Evolutionary conservation across 2,329 filamentous ascomycete species (phyloP), one percentile per base, ranked within the genome.

Genomic region (Claviceps digitariae): DNA sequence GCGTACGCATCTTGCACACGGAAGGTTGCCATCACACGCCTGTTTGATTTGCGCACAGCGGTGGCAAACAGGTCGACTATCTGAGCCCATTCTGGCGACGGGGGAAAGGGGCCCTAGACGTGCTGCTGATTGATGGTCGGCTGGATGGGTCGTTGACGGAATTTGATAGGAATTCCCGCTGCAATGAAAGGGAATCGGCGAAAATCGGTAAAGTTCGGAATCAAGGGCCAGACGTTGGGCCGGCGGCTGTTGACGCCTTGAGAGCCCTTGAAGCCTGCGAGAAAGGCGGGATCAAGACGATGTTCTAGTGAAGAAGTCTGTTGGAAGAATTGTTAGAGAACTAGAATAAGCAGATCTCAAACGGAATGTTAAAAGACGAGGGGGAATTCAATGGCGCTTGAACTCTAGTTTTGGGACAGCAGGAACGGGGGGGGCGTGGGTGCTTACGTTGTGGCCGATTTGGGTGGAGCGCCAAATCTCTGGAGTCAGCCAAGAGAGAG

Each of bases 11-110:
- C 66, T 59, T 34, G 62, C 62, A 54, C 66, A 68, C 7, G 66
- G 66, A 7, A 64, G 53, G 27, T 59, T 63, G 54, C 66, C 65
- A 53, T 66, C 61, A 55, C 66, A 68, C 46, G 63, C 66, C 57
- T 68, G 66, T 53, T 68, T 68, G 56, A 68, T 68, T 57, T 67
- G 62, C 25, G 65, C 64, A 50, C 66, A 67, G 57, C 66, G 66
- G 41, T 64, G 59, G 56, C 66, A 68, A 21, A 66, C 65, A 25
- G 63, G 60, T 27, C 62, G 58, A 50, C 57, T 61, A 23, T 65
- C 62, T 52, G 60, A 56, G 52, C 62, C 63, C 63, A 65, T 65
- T 45, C 52, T 41, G 51, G 36, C 25, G 44, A 47, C 7, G 13
- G 8, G 17, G 7, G 10, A 10, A 7, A 23, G 43, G 15, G 25